phyloP scores from a whole-genome alignment of 176 grass and related monocot genomes.

The Paspalum notatum region DNA sequence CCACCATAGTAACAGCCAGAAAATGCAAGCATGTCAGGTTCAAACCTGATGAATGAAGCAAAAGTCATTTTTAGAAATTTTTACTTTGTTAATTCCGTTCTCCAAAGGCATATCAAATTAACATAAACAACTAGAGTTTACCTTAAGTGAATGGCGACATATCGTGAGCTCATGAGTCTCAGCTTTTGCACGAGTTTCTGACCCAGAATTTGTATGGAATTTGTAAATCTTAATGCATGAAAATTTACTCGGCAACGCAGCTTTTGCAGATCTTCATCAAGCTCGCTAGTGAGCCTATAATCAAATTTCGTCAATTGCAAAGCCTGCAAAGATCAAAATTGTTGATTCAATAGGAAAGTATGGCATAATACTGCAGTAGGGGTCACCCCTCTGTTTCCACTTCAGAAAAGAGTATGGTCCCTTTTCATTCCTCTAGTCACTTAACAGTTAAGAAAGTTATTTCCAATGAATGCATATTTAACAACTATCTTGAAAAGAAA shows the following conservation, averaged over 20 bases:
- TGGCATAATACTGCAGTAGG: no score
- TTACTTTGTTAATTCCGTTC: neutral
- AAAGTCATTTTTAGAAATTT: no score
- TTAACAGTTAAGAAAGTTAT: neutral
- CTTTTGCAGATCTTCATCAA: conserved; percentile 88
- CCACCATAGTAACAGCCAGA: conserved; percentile 95
- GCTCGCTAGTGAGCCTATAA: conserved; percentile 80
- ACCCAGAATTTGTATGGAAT: conserved; percentile 66
- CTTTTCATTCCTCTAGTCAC: conserved; percentile 2
- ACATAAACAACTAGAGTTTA: conserved; percentile 31
- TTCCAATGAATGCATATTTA: conserved; percentile 12
- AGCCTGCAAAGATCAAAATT: conserved; percentile 56
- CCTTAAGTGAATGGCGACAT: conserved; percentile 93
- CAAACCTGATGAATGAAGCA: conserved; percentile 60
- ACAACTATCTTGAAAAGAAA: conserved; percentile 2
- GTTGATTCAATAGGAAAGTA: neutral
- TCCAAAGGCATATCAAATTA: neutral
- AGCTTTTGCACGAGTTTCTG: conserved; percentile 72
- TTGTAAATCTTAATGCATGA: conserved; percentile 88
- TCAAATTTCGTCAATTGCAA: conserved; percentile 98
- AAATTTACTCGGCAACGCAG: conserved; percentile 87
- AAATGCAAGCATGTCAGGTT: conserved; percentile 99
- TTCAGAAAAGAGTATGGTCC: neutral
- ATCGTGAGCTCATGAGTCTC: conserved; percentile 65
- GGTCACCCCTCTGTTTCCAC: no score